Evolutionary conservation across 2,329 filamentous ascomycete species (phyloP).

Genomic region (Exophiala viscosa): DNA sequence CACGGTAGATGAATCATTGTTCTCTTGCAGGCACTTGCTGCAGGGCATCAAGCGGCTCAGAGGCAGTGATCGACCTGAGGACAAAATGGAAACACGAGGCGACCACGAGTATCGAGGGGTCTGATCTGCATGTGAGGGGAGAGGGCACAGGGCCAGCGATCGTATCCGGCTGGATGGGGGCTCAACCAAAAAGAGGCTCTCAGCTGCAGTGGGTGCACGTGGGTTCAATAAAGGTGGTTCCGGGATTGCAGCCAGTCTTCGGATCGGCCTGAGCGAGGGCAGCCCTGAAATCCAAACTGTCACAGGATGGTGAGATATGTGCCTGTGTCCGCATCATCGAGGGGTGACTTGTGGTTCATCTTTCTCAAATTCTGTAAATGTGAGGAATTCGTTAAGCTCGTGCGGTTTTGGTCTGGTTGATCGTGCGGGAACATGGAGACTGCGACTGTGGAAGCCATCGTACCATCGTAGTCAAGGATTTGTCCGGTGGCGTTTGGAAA

Average conservation of each 20-base stretch:
- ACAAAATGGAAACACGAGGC: constrained; percentile 2
- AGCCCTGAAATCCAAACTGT: no score
- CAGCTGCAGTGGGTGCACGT: background rate
- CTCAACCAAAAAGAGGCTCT: background rate
- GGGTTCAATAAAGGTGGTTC: background rate
- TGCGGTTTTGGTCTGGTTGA: no score
- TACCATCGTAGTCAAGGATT: background rate
- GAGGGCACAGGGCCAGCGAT: background rate
- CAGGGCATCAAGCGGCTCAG: background rate
- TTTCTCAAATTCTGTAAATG: no score
- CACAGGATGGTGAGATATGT: background rate
- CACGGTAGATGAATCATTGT: background rate
- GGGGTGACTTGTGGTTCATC: background rate
- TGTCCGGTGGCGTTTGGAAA: no score
- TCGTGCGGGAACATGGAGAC: no score
- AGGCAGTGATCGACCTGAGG: background rate
- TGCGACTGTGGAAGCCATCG: background rate
- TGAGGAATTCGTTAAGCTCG: no score
- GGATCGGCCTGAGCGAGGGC: background rate
- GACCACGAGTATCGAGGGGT: background rate
- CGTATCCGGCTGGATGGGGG: background rate
- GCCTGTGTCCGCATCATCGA: background rate
- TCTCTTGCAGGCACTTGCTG: background rate
- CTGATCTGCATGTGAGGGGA: background rate
- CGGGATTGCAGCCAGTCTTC: background rate